Percentiles rank a stretch among this genome's conserved stretches.
These are phyloP conservation scores for Moniliella sp. DNA, from an alignment of 1,284 basidiomycete species.

Conservation along the genomic window DNA sequence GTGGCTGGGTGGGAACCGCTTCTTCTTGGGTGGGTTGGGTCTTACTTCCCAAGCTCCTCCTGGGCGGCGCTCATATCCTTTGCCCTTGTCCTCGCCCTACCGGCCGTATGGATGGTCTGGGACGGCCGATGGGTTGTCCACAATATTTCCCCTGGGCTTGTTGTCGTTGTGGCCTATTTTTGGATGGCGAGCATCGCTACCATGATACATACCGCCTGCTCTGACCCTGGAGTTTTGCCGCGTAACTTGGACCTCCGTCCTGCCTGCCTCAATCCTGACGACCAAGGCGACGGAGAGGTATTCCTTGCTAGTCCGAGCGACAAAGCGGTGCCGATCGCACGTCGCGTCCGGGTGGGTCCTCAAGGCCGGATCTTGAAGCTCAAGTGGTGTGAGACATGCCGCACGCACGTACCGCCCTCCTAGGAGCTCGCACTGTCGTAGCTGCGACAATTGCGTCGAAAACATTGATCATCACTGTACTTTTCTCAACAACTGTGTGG, in stretches of 20 bases:
- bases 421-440: conserved; percentile 26
- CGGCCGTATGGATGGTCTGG: conserved; percentile 20
- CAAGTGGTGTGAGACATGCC: conserved; percentile 32
- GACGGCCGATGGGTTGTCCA: conserved; percentile 16
- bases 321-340: conserved; percentile 5
- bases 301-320: conserved; percentile 4
- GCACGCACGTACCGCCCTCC: conserved; percentile 28
- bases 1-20: too few relatives aligned
- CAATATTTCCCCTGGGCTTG: conserved; percentile 13
- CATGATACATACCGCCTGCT: conserved; percentile 19
- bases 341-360: conserved; percentile 6
- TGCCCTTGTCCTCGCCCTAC: conserved; percentile 10
- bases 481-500: conserved; percentile 33
- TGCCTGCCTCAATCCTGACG: conserved; percentile 11
- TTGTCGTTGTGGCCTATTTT: conserved; percentile 17
- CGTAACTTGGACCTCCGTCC: conserved; percentile 23
- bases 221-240: conserved; percentile 31
- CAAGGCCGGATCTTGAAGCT: conserved; percentile 7
- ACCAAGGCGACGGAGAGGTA: conserved; percentile 2
- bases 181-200: conserved; percentile 12
- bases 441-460: conserved; percentile 33
- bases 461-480: conserved; percentile 33
- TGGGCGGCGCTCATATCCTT: too few relatives aligned
- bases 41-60: too few relatives aligned
- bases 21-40: too few relatives aligned